Conservation (phyloP, 169 alveolate genomes). For the Plasmodium billcollinsi region DNA sequence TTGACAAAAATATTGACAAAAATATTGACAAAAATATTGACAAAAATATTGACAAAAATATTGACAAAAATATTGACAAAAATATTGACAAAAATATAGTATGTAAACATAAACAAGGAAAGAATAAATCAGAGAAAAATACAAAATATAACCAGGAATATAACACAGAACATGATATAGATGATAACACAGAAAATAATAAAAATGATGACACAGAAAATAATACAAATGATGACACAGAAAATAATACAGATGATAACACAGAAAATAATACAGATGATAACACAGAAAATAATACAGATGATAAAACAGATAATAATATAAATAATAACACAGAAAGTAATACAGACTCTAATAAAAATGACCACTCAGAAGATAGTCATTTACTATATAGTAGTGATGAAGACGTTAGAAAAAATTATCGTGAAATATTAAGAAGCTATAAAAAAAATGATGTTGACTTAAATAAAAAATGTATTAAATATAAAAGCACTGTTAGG, state of each 20-base stretch:
- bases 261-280: not conserved
- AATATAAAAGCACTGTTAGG: constrained; percentile 8
- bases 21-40: too few species aligned
- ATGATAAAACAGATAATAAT: not conserved
- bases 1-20: too few species aligned
- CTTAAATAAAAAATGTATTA: not conserved
- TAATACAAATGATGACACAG: not conserved
- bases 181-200: not conserved
- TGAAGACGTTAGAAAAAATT: constrained; percentile 16
- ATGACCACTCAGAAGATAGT: not conserved
- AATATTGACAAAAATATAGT: not conserved
- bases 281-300: not conserved
- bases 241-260: not conserved
- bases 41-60: too few species aligned
- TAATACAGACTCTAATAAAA: not conserved
- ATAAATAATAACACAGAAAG: not conserved
- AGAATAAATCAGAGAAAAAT: too few species aligned
- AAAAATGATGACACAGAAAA: not conserved
- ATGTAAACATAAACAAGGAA: too few species aligned
- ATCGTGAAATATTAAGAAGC: constrained; percentile 54
- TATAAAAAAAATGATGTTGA: constrained; percentile 5
- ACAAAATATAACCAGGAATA: too few species aligned
- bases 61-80: not conserved
- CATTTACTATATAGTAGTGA: not conserved
- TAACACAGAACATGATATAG: not conserved